Conservation (phyloP, 108 stramenopile genomes). For the Aurantiochytrium sp. region DNA sequence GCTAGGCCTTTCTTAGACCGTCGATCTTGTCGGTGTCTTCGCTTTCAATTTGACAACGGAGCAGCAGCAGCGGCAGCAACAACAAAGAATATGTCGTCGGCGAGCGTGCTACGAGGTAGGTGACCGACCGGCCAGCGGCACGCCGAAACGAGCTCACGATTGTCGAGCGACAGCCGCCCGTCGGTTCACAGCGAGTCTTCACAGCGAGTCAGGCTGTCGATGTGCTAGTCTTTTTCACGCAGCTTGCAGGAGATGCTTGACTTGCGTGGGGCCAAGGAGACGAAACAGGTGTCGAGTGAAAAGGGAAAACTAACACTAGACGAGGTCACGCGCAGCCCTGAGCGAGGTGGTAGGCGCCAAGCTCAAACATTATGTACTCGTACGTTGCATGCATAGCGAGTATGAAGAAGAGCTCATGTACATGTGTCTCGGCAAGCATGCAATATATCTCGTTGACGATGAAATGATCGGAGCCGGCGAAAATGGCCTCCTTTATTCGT, state of each 20-base stretch:
- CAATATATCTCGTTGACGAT: background rate
- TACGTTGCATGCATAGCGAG: background rate
- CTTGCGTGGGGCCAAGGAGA: too few relatives aligned
- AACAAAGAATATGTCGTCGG: background rate
- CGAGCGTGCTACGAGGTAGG: conserved; percentile 1
- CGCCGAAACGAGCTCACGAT: background rate
- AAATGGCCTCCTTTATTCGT: background rate
- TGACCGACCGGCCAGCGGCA: background rate
- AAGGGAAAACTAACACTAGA: background rate
- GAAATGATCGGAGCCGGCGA: background rate
- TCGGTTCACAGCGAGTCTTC: too few relatives aligned
- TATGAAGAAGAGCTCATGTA: background rate
- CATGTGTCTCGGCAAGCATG: background rate
- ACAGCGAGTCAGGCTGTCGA: too few relatives aligned
- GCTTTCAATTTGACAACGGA: too few relatives aligned
- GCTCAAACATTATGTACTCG: background rate
- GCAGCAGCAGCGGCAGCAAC: too few relatives aligned
- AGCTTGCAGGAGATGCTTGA: too few relatives aligned
- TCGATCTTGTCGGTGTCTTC: too few relatives aligned
- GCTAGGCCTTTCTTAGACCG: too few relatives aligned
- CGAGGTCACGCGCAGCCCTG: background rate
- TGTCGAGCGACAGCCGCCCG: too few relatives aligned
- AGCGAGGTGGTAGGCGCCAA: background rate
- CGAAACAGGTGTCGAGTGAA: background rate
- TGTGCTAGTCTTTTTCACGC: too few relatives aligned